Evolutionary conservation across 108 stramenopile genomes (phyloP), one percentile per base, ranked within the genome.

Genomic region (Nitzschia sp.): DNA sequence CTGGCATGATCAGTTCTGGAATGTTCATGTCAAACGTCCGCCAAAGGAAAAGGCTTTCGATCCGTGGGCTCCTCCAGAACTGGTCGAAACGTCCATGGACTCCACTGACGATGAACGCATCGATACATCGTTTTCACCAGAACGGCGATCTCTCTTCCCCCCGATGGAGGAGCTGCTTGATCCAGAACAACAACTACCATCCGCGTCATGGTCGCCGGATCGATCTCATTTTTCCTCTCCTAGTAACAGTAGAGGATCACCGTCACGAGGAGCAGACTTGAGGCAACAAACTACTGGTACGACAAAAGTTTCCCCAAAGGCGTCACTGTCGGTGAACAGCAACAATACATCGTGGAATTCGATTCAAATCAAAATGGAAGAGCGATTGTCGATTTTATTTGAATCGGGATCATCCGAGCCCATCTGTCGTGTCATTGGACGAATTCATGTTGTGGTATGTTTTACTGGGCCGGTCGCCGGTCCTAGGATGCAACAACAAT

Each of bases 361-460:
- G n/a, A n/a, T n/a, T n/a, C n/a, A n/a, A n/a, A n/a, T n/a, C n/a
- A n/a, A n/a, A n/a, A 55, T 76, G 17, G 75, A 80, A 53, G 85
- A 82, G 60, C 79, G 80, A 38, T 61, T 82, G 48, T 70, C 76
- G 6, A 74, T 72, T 55, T 28, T 70, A 8, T 82, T 79, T 66
- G 81, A 86, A 58, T 71, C 51, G 3, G n/a, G 58, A 13, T 28
- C 73, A 5, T 68, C 45, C 6, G 58, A 29, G 35, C 70, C 76
- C n/a, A 33, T 55, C 0, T 71, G 74, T 61, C 68, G 62, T 15
- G 72, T 82, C 1, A 68, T 80, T 24, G 82, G 81, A 31, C 42
- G 71, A 26, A 74, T 86, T 31, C 53, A 78, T 55, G 79, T 79
- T 49, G 62, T 49, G 70, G 75, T 54, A 34, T 68, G 35, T n/a